Conservation (phyloP, 2,329 filamentous ascomycete genomes). For the Cladosporium oxysporum region DNA sequence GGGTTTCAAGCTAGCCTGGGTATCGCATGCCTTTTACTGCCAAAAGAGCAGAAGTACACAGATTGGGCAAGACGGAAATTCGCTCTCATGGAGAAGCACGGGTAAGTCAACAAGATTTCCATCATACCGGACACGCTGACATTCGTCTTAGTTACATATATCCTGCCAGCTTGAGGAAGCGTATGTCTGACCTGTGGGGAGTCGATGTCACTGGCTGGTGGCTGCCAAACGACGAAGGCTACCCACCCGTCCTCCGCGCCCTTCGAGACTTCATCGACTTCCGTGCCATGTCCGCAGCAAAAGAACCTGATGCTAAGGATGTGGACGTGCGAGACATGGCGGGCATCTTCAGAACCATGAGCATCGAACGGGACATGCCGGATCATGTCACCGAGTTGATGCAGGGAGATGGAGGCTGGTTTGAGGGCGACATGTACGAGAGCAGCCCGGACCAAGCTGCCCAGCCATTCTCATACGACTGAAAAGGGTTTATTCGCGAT, state of each 20-base stretch:
- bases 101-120: slow-evolving; percentile 57
- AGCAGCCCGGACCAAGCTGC: slow-evolving; percentile 18
- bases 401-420: slow-evolving; percentile 15
- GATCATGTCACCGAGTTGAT: slow-evolving; percentile 17
- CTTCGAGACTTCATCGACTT: slow-evolving; percentile 72
- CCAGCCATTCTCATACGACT: slow-evolving; percentile 7
- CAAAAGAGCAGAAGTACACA: slow-evolving; percentile 68
- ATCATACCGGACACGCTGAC: slow-evolving; percentile 21
- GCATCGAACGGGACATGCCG: slow-evolving; percentile 18
- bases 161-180: slow-evolving; percentile 69
- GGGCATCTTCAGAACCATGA: slow-evolving; percentile 43
- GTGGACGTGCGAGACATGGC: slow-evolving; percentile 38
- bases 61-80: slow-evolving; percentile 81
- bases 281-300: slow-evolving; percentile 30
- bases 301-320: slow-evolving; percentile 26
- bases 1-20: slow-evolving; percentile 74
- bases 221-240: slow-evolving; percentile 79
- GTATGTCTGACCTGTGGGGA: slow-evolving; percentile 75
- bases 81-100: slow-evolving; percentile 73
- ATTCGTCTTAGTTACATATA: slow-evolving; percentile 71
- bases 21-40: slow-evolving; percentile 77
- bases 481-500: slow-evolving; percentile 1
- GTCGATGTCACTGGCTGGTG: slow-evolving; percentile 80
- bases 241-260: slow-evolving; percentile 70
- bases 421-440: slow-evolving; percentile 20